A percentile compares a stretch with the other conserved stretches of the same genome.
Evolutionary conservation across 139 green algal genomes (phyloP).

Genomic region (Desmodesmus armatus): DNA sequence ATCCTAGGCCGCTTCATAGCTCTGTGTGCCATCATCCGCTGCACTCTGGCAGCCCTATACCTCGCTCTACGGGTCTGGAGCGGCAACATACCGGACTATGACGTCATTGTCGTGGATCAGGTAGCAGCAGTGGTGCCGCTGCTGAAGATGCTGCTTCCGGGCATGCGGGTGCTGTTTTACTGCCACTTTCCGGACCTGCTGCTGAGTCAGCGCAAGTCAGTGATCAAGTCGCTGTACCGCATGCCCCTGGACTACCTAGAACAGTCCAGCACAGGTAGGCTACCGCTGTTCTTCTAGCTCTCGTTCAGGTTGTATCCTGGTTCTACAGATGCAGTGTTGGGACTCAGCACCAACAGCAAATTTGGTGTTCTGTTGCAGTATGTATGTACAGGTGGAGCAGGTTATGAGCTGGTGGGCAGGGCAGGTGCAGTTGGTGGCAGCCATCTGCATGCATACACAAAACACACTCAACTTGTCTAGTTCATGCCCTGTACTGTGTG

Average conservation of each 20-base stretch:
- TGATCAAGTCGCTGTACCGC: conserved; percentile 57
- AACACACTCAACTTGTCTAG: no score
- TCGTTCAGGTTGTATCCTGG: no score
- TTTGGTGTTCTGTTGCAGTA: no score
- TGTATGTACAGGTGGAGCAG: no score
- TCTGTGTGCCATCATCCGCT: conserved; percentile 92
- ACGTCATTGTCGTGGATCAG: conserved; percentile 91
- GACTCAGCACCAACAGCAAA: no score
- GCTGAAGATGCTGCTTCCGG: conserved; percentile 69
- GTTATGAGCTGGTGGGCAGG: no score
- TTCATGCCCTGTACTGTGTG: no score
- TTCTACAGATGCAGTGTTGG: no score
- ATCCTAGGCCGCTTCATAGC: conserved; percentile 76
- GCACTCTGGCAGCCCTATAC: conserved; percentile 73
- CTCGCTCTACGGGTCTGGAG: conserved; percentile 68
- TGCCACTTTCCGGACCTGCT: conserved; percentile 99
- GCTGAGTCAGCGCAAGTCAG: conserved; percentile 68
- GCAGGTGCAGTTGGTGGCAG: no score
- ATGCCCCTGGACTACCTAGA: conserved; percentile 89
- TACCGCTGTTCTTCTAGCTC: no score
- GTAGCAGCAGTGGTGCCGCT: conserved; percentile 85
- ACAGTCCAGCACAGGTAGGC: conserved; percentile 82
- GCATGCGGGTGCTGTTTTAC: conserved; percentile 92
- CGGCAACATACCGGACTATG: conserved; percentile 63
- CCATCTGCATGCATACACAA: no score